Evolutionary conservation across 192 early-diverging fungal genomes (phyloP).

Genomic region (Coemansia guatemalensis): DNA sequence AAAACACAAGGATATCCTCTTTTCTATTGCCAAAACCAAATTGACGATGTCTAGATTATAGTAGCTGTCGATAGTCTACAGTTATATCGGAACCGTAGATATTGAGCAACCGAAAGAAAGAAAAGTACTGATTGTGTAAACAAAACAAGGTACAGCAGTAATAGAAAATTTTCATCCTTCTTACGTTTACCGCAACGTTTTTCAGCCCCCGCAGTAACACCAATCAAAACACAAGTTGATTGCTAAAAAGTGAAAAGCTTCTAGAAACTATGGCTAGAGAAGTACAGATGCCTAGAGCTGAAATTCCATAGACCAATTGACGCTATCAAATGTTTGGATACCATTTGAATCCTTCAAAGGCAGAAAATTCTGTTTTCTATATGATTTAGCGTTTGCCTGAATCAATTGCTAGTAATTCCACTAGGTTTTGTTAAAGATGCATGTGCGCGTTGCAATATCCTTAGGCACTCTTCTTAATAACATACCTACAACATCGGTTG

Average conservation of each 20-base stretch:
- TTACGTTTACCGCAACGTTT: neutral
- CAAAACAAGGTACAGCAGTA: neutral
- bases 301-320: neutral
- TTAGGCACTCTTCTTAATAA: no score
- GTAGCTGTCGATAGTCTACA: neutral
- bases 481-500: no score
- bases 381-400: no score
- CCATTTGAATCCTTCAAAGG: neutral
- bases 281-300: neutral
- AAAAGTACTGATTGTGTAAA: neutral
- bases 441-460: no score
- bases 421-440: no score
- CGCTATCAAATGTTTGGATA: neutral
- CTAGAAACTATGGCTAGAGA: neutral
- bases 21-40: neutral
- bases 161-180: neutral
- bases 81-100: neutral
- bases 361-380: neutral
- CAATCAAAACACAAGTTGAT: neutral
- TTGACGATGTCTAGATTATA: neutral
- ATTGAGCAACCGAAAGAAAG: neutral
- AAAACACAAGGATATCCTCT: conserved; percentile 3
- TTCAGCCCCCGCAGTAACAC: neutral
- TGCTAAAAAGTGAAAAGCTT: neutral
- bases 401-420: no score